Percentiles rank a stretch among this genome's conserved stretches.
These are phyloP conservation scores for Thalassiosira profunda DNA, from an alignment of 108 stramenopile species.

Conservation along the genomic window DNA sequence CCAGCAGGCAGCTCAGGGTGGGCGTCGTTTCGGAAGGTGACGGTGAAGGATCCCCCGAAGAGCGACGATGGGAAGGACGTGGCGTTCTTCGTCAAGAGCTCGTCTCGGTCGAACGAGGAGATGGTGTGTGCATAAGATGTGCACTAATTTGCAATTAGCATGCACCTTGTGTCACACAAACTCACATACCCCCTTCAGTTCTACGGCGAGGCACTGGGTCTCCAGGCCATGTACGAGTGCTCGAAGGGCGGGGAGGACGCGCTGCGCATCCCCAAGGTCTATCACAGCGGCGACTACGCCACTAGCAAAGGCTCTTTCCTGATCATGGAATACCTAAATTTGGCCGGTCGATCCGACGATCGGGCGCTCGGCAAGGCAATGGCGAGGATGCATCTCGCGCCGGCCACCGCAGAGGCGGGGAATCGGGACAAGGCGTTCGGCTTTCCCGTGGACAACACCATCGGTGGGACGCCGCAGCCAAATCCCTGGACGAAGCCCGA, in stretches of 20 bases:
- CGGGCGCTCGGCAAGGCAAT: conserved; percentile 46
- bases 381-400: conserved; percentile 61
- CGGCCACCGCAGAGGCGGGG: conserved; percentile 34
- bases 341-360: conserved; percentile 48
- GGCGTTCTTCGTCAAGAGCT: conserved; percentile 62
- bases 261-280: conserved; percentile 54
- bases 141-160: too few relatives aligned
- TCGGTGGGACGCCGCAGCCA: conserved; percentile 62
- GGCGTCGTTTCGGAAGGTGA: conserved; percentile 58
- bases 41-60: conserved; percentile 39
- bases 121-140: too few relatives aligned
- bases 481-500: conserved; percentile 55
- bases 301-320: conserved; percentile 46
- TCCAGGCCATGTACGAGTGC: conserved; percentile 60
- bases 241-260: conserved; percentile 6
- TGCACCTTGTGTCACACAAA: too few relatives aligned
- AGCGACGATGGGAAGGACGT: conserved; percentile 2
- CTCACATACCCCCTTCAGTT: too few relatives aligned
- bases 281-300: conserved; percentile 43
- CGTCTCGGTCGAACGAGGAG: conserved; percentile 25
- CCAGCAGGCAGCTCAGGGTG: conserved; percentile 52
- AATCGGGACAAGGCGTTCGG: conserved; percentile 51
- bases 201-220: conserved; percentile 56
- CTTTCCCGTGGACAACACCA: conserved; percentile 63
- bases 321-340: conserved; percentile 58